A percentile compares a stretch with the other conserved stretches of the same genome.
Conservation (phyloP, 1,284 basidiomycete species). For the Caloboletus firmus region DNA sequence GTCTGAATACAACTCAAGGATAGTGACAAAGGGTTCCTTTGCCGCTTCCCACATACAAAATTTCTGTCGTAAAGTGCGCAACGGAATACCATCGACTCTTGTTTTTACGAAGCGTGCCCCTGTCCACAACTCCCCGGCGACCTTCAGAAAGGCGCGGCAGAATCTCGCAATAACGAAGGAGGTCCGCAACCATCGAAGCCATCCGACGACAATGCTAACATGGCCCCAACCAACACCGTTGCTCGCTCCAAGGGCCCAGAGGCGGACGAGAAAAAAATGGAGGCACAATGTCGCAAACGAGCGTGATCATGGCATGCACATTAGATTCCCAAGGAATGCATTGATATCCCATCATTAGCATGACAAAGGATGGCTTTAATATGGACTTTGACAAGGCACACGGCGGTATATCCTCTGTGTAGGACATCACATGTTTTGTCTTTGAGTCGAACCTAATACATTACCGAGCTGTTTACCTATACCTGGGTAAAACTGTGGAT, state of each 20-base stretch:
- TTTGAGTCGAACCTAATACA: too few relatives aligned
- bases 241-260: not conserved
- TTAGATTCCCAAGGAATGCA: constrained; percentile 2
- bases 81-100: too few relatives aligned
- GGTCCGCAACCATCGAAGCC: not conserved
- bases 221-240: constrained; percentile 1
- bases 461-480: too few relatives aligned
- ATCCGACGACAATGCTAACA: constrained; percentile 5
- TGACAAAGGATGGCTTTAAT: too few relatives aligned
- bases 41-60: too few relatives aligned
- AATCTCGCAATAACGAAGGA: not conserved
- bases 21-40: too few relatives aligned
- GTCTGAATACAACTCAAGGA: too few relatives aligned
- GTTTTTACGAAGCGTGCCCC: too few relatives aligned
- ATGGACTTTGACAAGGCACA: not conserved
- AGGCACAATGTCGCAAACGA: not conserved
- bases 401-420: not conserved
- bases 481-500: too few relatives aligned
- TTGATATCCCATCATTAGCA: constrained; percentile 1
- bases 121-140: too few relatives aligned
- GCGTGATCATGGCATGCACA: not conserved
- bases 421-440: not conserved
- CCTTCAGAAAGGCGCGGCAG: constrained; percentile 7
- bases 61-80: too few relatives aligned
- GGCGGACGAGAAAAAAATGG: not conserved